phyloP scores from a whole-genome alignment of 2,329 filamentous ascomycete genomes.

The Aspergillus nomiae region DNA sequence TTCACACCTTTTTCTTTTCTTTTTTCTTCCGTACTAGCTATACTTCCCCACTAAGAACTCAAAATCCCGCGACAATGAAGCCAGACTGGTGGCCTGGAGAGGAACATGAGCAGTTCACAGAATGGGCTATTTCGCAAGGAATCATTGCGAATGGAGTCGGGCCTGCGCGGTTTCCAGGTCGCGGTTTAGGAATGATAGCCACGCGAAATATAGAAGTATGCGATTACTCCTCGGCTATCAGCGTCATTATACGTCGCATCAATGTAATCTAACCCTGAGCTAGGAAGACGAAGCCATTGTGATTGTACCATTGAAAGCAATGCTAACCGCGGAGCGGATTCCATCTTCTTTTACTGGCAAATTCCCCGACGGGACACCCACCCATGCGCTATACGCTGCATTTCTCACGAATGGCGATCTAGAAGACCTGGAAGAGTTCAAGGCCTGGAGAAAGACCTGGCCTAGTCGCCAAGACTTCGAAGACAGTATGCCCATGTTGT shows the following conservation, averaged over 20 bases:
- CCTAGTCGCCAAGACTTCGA: conserved; percentile 64
- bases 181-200: conserved; percentile 78
- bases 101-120: conserved; percentile 57
- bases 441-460: conserved; percentile 67
- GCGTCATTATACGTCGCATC: not conserved
- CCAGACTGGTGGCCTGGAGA: conserved; percentile 37
- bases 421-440: conserved; percentile 52
- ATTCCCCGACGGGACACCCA: conserved; percentile 58
- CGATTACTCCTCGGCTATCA: not conserved
- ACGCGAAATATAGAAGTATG: conserved; percentile 65
- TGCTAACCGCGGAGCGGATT: conserved; percentile 66
- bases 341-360: conserved; percentile 54
- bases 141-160: conserved; percentile 68
- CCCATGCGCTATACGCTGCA: conserved; percentile 74
- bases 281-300: conserved; percentile 65
- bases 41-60: not conserved
- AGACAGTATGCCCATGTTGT: conserved; percentile 59
- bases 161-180: conserved; percentile 67
- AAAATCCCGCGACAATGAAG: conserved; percentile 23
- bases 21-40: not conserved
- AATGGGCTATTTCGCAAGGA: conserved; percentile 68
- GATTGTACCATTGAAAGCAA: conserved; percentile 62
- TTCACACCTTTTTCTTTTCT: not conserved
- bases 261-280: not conserved
- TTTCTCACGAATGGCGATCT: conserved; percentile 58